Base-by-base conservation (phyloP, 805 yeast genomes). In the Kluyveromyces dobzhanskii region DNA sequence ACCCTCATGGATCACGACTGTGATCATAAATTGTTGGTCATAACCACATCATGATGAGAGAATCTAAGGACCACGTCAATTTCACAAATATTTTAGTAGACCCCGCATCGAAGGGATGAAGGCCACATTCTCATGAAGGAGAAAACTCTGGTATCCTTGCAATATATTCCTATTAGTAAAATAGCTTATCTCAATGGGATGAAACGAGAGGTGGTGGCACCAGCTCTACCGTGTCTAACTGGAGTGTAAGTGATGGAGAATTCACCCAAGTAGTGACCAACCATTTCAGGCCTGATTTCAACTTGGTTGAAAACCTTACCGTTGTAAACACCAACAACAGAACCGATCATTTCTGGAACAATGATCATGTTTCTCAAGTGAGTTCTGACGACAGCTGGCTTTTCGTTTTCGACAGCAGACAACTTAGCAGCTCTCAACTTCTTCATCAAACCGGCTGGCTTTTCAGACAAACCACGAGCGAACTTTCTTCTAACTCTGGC, bases 401-500 rank as follows among this genome's bases (percentile, higher is more conserved):
- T 92, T 76, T 92, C 97, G 68, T 84, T 84, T 65, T 80, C 80
- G 64, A 76, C 79, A 59, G 94, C 79, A 62, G 85, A 84, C 62
- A 83, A 75, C 77, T 86, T 92, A 59, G 96, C 96, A 69, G 88
- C 90, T 79, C 95, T 87, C 70, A 92, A 85, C 77, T 92, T 92
- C 78, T 84, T 86, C 73, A 90, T 80, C 72, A 92, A 80, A 70
- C 92, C 90, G 80, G 79, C 80, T 73, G 95, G 94, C 77, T 85
- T 86, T 70, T 84, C 70, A 67, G 84, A 88, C 65, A 90, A 78
- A 76, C 97, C 97, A 77, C 95, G 84, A 71, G 87, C 84, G 76
- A 90, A 86, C 83, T 95, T 88, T 85, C 99, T 85, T 83, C 97
- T 90, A 67, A 90, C 96, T 78, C 99, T 86, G 65, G 99, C 94